Percentiles rank a stretch among this genome's conserved stretches.
Evolutionary conservation across 345 rosid genomes (phyloP).

Genomic region (Eucalyptus guilfoylei): DNA sequence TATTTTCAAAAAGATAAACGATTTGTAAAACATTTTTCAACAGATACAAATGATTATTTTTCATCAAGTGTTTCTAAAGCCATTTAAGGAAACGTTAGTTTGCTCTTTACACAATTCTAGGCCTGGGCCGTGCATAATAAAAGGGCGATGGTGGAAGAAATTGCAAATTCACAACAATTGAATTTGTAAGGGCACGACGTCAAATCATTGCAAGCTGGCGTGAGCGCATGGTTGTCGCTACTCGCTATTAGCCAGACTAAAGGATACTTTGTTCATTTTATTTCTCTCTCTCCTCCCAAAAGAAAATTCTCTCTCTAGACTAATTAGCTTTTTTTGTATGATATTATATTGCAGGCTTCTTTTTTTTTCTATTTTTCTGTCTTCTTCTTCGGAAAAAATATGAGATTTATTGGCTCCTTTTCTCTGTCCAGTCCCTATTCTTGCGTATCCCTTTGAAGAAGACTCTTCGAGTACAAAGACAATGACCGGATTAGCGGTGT

Average conservation of each 20-base stretch:
- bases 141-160: too few relatives aligned
- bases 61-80: too few relatives aligned
- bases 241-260: not conserved
- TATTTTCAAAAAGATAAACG: too few relatives aligned
- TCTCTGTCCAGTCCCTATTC: not conserved
- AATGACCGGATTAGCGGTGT: accelerated
- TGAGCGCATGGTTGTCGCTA: not conserved
- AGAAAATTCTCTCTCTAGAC: not conserved
- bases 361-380: not conserved
- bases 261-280: too few relatives aligned
- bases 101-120: not conserved
- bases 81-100: too few relatives aligned
- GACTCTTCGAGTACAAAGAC: not conserved
- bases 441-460: not conserved
- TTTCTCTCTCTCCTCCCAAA: not conserved
- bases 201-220: not conserved
- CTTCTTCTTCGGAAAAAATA: not conserved
- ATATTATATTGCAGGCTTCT: not conserved
- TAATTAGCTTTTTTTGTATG: not conserved
- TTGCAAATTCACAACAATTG: not conserved
- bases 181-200: not conserved
- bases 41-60: too few relatives aligned
- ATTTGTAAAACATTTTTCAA: too few relatives aligned
- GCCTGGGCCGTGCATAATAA: too few relatives aligned
- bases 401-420: not conserved